Evolutionary conservation across 495 filamentous ascomycete species (phyloP).

Genomic region (Hypomontagnella submonticulosa): DNA sequence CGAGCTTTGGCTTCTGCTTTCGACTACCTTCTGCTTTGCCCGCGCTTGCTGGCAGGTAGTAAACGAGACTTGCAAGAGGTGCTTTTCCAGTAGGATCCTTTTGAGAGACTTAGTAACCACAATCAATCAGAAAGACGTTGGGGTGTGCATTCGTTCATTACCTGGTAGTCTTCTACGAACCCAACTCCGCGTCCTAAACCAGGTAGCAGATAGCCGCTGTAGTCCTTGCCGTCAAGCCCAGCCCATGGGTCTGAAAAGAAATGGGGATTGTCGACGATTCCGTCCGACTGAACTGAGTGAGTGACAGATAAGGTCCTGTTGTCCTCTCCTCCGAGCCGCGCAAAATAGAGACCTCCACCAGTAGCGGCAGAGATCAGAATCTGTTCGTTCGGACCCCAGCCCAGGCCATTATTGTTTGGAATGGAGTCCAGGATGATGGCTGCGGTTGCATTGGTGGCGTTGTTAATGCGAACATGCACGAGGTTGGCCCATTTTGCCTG

Average conservation of each 20-base stretch:
- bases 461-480: slow-evolving; percentile 43
- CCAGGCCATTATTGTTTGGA: slow-evolving; percentile 68
- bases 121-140: too few species aligned
- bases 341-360: slow-evolving; percentile 42
- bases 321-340: slow-evolving; percentile 14
- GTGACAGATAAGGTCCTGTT: slow-evolving; percentile 55
- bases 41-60: slow-evolving; percentile 52
- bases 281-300: slow-evolving; percentile 56
- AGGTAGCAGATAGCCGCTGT: slow-evolving; percentile 66
- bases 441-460: slow-evolving; percentile 53
- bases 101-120: too few species aligned
- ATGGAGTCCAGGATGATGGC: slow-evolving; percentile 55
- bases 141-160: too few species aligned
- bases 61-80: slow-evolving; percentile 56
- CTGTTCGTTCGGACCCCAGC: slow-evolving; percentile 61
- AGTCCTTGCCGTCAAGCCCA: slow-evolving; percentile 65
- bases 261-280: slow-evolving; percentile 66
- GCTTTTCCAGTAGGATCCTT: slow-evolving; percentile 55
- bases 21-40: slow-evolving; percentile 41
- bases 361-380: slow-evolving; percentile 59
- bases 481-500: slow-evolving; percentile 49
- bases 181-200: slow-evolving; percentile 58
- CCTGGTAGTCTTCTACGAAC: slow-evolving; percentile 41
- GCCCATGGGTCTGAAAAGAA: slow-evolving; percentile 66
- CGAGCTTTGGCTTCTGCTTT: slow-evolving; percentile 52